Evolutionary conservation across 169 alveolate species (phyloP).

Genomic region (Eimeria brunetti): DNA sequence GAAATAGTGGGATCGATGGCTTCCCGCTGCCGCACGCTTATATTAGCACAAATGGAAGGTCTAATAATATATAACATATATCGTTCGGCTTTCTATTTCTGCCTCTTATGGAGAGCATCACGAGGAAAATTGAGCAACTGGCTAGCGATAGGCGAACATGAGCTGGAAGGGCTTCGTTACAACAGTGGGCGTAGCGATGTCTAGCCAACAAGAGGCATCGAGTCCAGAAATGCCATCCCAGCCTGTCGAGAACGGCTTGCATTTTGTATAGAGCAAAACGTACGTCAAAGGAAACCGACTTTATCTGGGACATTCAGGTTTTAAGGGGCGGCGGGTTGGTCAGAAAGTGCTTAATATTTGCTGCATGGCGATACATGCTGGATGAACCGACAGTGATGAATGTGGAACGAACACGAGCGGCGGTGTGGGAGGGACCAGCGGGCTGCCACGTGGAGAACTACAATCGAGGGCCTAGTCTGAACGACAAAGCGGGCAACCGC

Average conservation of each 20-base stretch:
- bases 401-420: not conserved
- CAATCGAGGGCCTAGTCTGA: not conserved
- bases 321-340: not conserved
- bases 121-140: not conserved
- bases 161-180: not conserved
- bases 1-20: not conserved
- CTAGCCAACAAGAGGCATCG: not conserved
- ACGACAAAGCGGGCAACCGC: not conserved
- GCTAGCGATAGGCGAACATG: not conserved
- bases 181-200: not conserved
- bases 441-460: not conserved
- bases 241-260: not conserved
- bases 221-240: not conserved
- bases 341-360: not conserved
- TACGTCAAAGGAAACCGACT: constrained; percentile 5
- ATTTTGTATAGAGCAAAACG: not conserved
- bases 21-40: not conserved
- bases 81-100: not conserved
- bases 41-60: too few relatives aligned
- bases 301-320: not conserved
- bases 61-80: too few relatives aligned
- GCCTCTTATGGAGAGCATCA: not conserved
- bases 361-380: constrained; percentile 11
- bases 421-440: not conserved
- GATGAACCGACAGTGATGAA: not conserved